These are phyloP conservation scores for Tetrahymena thermophila DNA, from an alignment of 73 alveolate genomes.

Conservation along the genomic window DNA sequence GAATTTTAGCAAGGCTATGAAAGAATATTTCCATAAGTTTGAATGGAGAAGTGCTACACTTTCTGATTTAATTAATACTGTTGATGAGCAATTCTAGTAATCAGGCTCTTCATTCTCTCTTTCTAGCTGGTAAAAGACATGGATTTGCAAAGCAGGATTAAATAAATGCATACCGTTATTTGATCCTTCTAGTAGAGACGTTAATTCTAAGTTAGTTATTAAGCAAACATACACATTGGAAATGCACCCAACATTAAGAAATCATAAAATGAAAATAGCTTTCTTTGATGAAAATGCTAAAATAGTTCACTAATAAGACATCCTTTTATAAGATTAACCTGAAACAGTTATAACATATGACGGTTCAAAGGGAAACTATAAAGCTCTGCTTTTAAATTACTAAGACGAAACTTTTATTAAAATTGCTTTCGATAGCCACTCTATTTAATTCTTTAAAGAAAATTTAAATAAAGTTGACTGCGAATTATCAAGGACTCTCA, in stretches of 20 bases:
- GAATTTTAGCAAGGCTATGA: constrained; percentile 70
- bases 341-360: background rate
- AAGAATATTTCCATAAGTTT: constrained; percentile 69
- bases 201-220: constrained; percentile 6
- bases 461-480: background rate
- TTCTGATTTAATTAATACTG: constrained; percentile 69
- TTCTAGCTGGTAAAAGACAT: constrained; percentile 44
- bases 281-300: constrained; percentile 25
- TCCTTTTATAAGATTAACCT: background rate
- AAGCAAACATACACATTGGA: constrained; percentile 15
- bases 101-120: constrained; percentile 43
- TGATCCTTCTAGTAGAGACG: constrained; percentile 37
- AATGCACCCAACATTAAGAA: constrained; percentile 28
- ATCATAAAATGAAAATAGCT: constrained; percentile 22
- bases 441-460: background rate
- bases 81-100: constrained; percentile 38
- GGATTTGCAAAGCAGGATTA: constrained; percentile 81
- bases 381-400: background rate
- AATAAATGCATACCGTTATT: constrained; percentile 64
- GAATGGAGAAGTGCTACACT: constrained; percentile 74
- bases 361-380: background rate
- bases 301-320: background rate
- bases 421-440: background rate
- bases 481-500: background rate
- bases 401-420: background rate